These are phyloP conservation scores for Hemileia vastatrix DNA, from an alignment of 1,284 basidiomycete species.

Conservation along the genomic window DNA sequence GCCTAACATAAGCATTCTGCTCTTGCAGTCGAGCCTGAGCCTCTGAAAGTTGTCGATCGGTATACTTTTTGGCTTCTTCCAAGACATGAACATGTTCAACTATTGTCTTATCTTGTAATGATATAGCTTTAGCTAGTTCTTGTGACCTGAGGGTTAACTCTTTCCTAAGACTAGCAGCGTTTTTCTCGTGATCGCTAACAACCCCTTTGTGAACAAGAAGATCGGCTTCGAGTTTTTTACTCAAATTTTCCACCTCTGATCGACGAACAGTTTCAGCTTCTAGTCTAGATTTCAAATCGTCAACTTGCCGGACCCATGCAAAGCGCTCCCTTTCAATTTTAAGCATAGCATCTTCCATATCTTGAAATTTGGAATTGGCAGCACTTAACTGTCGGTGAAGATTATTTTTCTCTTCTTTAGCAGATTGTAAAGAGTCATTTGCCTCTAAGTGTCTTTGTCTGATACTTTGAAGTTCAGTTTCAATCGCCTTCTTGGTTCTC, in stretches of 20 bases:
- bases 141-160: slow-evolving; percentile 28
- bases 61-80: slow-evolving; percentile 91
- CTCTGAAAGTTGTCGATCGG: slow-evolving; percentile 79
- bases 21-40: slow-evolving; percentile 66
- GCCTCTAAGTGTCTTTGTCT: slow-evolving; percentile 62
- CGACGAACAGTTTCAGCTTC: slow-evolving; percentile 35
- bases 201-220: slow-evolving; percentile 76
- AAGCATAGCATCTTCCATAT: slow-evolving; percentile 76
- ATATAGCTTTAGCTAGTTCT: slow-evolving; percentile 42
- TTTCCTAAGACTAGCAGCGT: slow-evolving; percentile 36
- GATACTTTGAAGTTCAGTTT: slow-evolving; percentile 64
- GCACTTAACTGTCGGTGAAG: slow-evolving; percentile 65
- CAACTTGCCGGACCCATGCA: slow-evolving; percentile 62
- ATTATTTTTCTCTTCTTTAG: slow-evolving; percentile 48
- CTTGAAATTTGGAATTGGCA: slow-evolving; percentile 65
- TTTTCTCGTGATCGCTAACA: slow-evolving; percentile 48
- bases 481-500: slow-evolving; percentile 59
- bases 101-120: slow-evolving; percentile 89
- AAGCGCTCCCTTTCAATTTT: slow-evolving; percentile 72
- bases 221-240: slow-evolving; percentile 36
- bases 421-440: slow-evolving; percentile 47
- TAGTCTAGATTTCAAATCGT: slow-evolving; percentile 53
- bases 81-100: slow-evolving; percentile 97
- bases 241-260: slow-evolving; percentile 24
- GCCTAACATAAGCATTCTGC: slow-evolving; percentile 64